These are phyloP conservation scores for Henckelia pumila DNA, from an alignment of 257 asterid species.

Conservation along the genomic window DNA sequence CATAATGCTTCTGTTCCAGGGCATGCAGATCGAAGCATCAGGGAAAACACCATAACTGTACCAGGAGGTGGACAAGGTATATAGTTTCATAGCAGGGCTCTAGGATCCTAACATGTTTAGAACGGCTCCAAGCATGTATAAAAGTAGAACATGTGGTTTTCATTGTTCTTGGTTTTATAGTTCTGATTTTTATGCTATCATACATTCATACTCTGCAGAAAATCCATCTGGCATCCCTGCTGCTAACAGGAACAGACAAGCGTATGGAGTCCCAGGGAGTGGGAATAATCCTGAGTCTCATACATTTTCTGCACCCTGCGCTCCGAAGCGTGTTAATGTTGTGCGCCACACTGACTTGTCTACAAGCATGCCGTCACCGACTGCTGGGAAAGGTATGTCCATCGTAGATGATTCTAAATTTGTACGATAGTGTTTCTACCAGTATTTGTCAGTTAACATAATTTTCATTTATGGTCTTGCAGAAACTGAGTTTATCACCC, in stretches of 20 bases:
- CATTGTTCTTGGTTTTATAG: conserved; percentile 3
- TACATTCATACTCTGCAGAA: conserved; percentile 35
- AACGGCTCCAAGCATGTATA: neutral
- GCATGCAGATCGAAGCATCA: conserved; percentile 30
- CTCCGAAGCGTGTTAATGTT: conserved; percentile 26
- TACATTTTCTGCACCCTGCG: conserved; percentile 29
- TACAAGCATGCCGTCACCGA: conserved; percentile 20
- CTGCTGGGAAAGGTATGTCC: conserved; percentile 34
- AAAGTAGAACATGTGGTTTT: conserved; percentile 10
- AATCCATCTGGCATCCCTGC: conserved; percentile 34
- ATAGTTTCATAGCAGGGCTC: conserved; percentile 1
- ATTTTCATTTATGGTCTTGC: neutral
- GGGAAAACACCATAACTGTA: conserved; percentile 27
- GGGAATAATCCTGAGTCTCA: conserved; percentile 34
- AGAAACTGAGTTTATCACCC: neutral
- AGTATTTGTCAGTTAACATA: neutral
- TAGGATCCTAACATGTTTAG: no score
- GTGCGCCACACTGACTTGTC: conserved; percentile 27
- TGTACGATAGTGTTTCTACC: neutral
- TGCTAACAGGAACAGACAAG: conserved; percentile 31
- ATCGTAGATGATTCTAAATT: neutral
- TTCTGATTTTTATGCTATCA: conserved; percentile 21
- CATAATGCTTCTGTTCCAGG: conserved; percentile 38
- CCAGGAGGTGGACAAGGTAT: conserved; percentile 53
- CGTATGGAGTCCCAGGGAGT: conserved; percentile 31